A percentile compares a stretch with the other conserved stretches of the same genome.
phyloP scores from a whole-genome alignment of 805 yeast species.

The Geotrichum ghanense region DNA sequence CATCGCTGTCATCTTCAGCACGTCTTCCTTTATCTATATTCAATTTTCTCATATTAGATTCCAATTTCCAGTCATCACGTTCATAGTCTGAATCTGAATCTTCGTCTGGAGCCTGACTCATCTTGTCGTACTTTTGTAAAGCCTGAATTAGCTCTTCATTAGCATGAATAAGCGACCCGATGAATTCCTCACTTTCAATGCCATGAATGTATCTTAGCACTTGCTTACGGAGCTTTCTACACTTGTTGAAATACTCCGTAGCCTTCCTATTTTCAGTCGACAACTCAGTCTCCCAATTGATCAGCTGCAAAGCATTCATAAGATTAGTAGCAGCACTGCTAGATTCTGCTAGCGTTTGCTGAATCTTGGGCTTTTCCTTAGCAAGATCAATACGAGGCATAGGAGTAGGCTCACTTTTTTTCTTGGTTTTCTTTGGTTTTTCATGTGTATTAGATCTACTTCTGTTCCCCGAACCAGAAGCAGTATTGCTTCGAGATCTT shows the following conservation, averaged over 20 bases:
- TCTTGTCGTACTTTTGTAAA: slow-evolving; percentile 54
- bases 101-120: slow-evolving; percentile 33
- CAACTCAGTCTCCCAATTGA: slow-evolving; percentile 33
- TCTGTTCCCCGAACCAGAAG: not conserved
- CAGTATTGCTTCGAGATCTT: not conserved
- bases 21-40: not conserved
- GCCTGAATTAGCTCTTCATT: slow-evolving; percentile 81
- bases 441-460: slow-evolving; percentile 4
- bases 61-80: slow-evolving; percentile 22
- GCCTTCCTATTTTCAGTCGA: slow-evolving; percentile 57
- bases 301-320: slow-evolving; percentile 40
- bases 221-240: slow-evolving; percentile 64
- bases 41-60: slow-evolving; percentile 2
- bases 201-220: slow-evolving; percentile 73
- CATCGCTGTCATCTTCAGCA: slow-evolving; percentile 6
- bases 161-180: slow-evolving; percentile 81
- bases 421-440: slow-evolving; percentile 14
- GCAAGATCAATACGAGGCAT: slow-evolving; percentile 27
- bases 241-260: slow-evolving; percentile 57
- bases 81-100: slow-evolving; percentile 33
- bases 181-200: slow-evolving; percentile 71
- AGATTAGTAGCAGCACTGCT: slow-evolving; percentile 63
- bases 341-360: slow-evolving; percentile 59
- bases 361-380: slow-evolving; percentile 64
- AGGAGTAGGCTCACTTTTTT: slow-evolving; percentile 3